Conservation (phyloP, 2,329 filamentous ascomycete genomes). For the Diaporthe vaccinii region DNA sequence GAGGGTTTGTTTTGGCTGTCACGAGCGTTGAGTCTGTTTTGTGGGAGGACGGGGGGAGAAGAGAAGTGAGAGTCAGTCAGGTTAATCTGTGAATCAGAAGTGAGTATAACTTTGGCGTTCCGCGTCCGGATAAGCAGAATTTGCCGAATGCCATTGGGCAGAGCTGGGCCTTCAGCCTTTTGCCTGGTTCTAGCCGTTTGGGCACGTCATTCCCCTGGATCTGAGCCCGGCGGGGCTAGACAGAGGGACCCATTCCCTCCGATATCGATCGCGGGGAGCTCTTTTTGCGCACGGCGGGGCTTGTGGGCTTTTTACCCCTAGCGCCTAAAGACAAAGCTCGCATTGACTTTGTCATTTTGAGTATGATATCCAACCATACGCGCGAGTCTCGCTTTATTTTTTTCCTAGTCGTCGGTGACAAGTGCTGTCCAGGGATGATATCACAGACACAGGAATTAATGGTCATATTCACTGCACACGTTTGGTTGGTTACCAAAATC, state of each 20-base stretch:
- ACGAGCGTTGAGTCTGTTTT: constrained; percentile 27
- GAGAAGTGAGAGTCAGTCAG: constrained; percentile 34
- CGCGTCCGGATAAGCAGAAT: constrained; percentile 35
- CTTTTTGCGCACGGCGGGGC: background rate
- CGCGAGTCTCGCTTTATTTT: background rate
- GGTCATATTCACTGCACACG: background rate
- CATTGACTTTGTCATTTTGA: background rate
- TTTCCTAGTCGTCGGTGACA: background rate
- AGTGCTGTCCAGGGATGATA: too few species aligned
- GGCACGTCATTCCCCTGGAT: constrained; percentile 31
- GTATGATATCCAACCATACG: background rate
- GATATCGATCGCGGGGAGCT: constrained; percentile 34
- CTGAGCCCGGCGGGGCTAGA: constrained; percentile 23
- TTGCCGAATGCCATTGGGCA: constrained; percentile 31
- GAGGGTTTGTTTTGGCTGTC: constrained; percentile 18
- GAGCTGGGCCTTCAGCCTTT: constrained; percentile 2
- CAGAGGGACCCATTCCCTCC: constrained; percentile 22
- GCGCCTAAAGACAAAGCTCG: background rate
- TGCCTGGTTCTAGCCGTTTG: constrained; percentile 26
- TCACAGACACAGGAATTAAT: background rate
- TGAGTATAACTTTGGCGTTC: constrained; percentile 30
- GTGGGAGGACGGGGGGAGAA: constrained; percentile 9
- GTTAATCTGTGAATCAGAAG: constrained; percentile 30
- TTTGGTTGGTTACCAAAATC: background rate
- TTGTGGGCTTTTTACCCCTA: background rate